Conservation (phyloP, 495 filamentous ascomycete genomes). For the Aspergillus egyptiacus region DNA sequence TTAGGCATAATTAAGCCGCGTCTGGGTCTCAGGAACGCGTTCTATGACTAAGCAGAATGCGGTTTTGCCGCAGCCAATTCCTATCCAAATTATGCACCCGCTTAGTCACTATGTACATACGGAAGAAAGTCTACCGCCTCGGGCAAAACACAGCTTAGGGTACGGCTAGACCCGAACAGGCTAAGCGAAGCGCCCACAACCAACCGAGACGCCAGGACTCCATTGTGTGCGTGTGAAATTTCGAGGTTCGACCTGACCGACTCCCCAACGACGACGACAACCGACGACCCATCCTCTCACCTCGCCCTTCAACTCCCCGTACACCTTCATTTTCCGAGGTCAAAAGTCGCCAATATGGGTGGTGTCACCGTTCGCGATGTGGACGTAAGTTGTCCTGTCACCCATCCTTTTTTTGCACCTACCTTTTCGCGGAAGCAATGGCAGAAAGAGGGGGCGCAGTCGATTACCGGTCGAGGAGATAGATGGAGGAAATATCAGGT, state of each 20-base stretch:
- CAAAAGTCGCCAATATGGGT: slow-evolving; percentile 66
- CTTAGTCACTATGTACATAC: neutral
- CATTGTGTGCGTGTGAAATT: slow-evolving; percentile 35
- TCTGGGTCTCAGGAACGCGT: too few relatives aligned
- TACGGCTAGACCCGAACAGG: slow-evolving; percentile 41
- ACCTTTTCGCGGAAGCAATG: slow-evolving; percentile 10
- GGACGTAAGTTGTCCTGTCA: slow-evolving; percentile 60
- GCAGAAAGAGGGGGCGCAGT: slow-evolving; percentile 7
- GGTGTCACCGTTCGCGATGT: slow-evolving; percentile 86
- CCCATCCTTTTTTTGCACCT: slow-evolving; percentile 17
- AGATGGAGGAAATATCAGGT: neutral
- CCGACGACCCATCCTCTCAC: slow-evolving; percentile 32
- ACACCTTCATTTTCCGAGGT: slow-evolving; percentile 26
- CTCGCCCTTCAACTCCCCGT: slow-evolving; percentile 34
- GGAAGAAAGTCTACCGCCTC: slow-evolving; percentile 5
- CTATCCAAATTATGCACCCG: neutral
- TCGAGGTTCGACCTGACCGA: slow-evolving; percentile 37
- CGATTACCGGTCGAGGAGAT: neutral
- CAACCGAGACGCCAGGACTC: slow-evolving; percentile 26
- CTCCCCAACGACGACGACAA: slow-evolving; percentile 30
- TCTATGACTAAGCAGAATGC: too few relatives aligned
- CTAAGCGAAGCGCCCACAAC: slow-evolving; percentile 41
- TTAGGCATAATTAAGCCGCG: slow-evolving; percentile 40
- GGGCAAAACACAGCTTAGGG: slow-evolving; percentile 32
- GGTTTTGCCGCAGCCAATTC: too few relatives aligned